phyloP scores from a whole-genome alignment of 192 early-diverging fungal genomes.

The Coemansia sp. region DNA sequence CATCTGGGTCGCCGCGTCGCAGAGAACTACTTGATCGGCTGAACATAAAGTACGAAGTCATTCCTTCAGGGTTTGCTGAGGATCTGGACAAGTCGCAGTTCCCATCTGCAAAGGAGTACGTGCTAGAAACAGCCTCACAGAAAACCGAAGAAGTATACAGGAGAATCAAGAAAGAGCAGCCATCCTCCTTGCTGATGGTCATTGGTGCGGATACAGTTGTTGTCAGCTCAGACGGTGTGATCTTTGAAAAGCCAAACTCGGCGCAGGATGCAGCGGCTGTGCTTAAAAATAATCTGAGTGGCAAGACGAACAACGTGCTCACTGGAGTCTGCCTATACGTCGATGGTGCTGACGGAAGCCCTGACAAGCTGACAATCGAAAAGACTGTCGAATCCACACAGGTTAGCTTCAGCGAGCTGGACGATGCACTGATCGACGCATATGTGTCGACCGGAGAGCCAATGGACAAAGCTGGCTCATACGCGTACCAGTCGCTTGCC shows the following conservation, averaged over 20 bases:
- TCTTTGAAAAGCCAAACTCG: constrained; percentile 81
- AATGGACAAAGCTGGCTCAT: constrained; percentile 80
- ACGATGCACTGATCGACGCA: constrained; percentile 62
- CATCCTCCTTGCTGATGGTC: constrained; percentile 58
- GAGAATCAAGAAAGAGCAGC: constrained; percentile 36
- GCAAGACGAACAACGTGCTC: constrained; percentile 66
- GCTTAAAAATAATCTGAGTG: constrained; percentile 58
- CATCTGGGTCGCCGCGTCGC: constrained; percentile 80
- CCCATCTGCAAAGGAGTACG: constrained; percentile 63
- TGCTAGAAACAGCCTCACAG: constrained; percentile 63
- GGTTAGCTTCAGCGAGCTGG: constrained; percentile 66
- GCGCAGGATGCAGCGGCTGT: constrained; percentile 61
- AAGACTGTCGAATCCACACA: constrained; percentile 59
- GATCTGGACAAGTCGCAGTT: constrained; percentile 70
- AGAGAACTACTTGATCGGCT: constrained; percentile 66
- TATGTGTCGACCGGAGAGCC: constrained; percentile 67
- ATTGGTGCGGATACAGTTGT: constrained; percentile 89
- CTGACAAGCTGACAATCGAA: constrained; percentile 8
- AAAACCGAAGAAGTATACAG: constrained; percentile 73
- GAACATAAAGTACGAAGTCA: constrained; percentile 61
- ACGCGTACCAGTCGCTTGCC: constrained; percentile 81
- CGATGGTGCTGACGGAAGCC: not conserved
- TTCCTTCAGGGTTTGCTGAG: constrained; percentile 76
- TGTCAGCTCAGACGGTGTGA: constrained; percentile 54
- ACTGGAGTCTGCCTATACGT: constrained; percentile 69